Conservation (phyloP, 768 basidiomycete genomes). For the Leccinum fibrillosum region DNA sequence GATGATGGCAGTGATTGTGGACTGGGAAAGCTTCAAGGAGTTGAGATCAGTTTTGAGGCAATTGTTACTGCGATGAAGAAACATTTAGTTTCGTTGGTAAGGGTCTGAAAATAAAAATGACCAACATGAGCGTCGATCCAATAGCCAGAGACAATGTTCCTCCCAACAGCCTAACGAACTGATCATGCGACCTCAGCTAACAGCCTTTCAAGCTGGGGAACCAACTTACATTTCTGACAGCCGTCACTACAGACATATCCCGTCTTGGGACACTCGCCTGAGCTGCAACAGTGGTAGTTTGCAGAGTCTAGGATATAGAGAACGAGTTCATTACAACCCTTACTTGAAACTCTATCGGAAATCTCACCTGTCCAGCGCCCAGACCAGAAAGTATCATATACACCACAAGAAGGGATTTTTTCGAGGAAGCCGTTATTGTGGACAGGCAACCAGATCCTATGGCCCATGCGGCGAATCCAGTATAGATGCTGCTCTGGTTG, state of each 20-base stretch:
- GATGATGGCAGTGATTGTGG: slow-evolving; percentile 42
- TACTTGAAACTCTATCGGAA: slow-evolving; percentile 1
- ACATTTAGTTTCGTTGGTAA: not conserved
- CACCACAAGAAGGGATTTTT: slow-evolving; percentile 49
- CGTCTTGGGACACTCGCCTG: slow-evolving; percentile 68
- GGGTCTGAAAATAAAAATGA: slow-evolving; percentile 8
- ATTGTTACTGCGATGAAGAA: slow-evolving; percentile 37
- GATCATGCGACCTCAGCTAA: not conserved
- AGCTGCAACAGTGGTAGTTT: slow-evolving; percentile 67
- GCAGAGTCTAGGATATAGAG: slow-evolving; percentile 39
- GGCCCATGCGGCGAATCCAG: slow-evolving; percentile 67
- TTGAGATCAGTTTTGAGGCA: slow-evolving; percentile 42
- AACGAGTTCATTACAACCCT: not conserved
- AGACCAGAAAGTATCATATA: slow-evolving; percentile 59
- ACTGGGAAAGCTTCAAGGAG: slow-evolving; percentile 34
- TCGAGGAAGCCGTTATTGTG: slow-evolving; percentile 49
- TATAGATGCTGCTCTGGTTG: slow-evolving; percentile 35
- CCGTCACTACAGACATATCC: slow-evolving; percentile 79
- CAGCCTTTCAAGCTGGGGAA: not conserved
- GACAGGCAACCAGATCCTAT: slow-evolving; percentile 71
- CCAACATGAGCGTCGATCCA: slow-evolving; percentile 54
- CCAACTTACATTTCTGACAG: slow-evolving; percentile 52
- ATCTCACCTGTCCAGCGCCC: slow-evolving; percentile 55
- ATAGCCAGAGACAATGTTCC: slow-evolving; percentile 67
- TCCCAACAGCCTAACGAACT: slow-evolving; percentile 70